Evolutionary conservation across 495 filamentous ascomycete species (phyloP).

Genomic region (Thermothielavioides terrestris): DNA sequence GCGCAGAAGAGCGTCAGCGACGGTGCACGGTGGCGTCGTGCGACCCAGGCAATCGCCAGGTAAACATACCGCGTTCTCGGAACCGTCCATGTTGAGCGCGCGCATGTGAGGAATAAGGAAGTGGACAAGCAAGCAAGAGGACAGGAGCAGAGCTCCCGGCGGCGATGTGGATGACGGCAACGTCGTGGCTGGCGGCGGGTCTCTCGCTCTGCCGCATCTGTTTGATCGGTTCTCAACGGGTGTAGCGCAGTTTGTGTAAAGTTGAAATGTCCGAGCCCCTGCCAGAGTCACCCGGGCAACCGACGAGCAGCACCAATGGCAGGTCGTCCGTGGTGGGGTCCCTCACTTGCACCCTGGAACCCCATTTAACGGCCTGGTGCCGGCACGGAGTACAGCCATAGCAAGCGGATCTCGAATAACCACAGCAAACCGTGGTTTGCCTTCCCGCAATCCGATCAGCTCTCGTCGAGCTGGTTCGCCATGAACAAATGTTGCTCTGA

Average conservation of each 20-base stretch:
- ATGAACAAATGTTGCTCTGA: too few species aligned
- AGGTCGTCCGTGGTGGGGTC: not conserved
- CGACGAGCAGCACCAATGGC: slow-evolving; percentile 6
- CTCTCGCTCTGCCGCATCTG: slow-evolving; percentile 7
- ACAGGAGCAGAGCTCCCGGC: slow-evolving; percentile 27
- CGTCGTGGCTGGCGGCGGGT: slow-evolving; percentile 18
- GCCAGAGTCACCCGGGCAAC: slow-evolving; percentile 25
- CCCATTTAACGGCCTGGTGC: too few species aligned
- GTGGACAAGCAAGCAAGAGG: slow-evolving; percentile 24
- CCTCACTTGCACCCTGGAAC: too few species aligned
- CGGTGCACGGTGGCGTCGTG: not conserved
- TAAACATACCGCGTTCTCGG: slow-evolving; percentile 33
- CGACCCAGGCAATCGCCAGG: not conserved
- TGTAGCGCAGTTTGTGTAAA: slow-evolving; percentile 18
- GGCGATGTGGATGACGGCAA: slow-evolving; percentile 17
- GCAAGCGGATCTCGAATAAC: too few species aligned
- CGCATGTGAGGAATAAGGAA: slow-evolving; percentile 22
- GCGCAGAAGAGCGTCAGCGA: slow-evolving; percentile 1
- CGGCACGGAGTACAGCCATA: too few species aligned
- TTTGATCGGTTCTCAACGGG: slow-evolving; percentile 26
- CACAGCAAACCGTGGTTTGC: too few species aligned
- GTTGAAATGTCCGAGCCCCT: too few species aligned
- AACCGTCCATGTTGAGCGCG: slow-evolving; percentile 32
- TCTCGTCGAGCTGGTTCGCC: too few species aligned
- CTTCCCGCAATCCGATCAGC: too few species aligned